Evolutionary conservation across 345 rosid genomes (phyloP), one percentile per base, ranked within the genome.

Genomic region (Aethionema arabicum): DNA sequence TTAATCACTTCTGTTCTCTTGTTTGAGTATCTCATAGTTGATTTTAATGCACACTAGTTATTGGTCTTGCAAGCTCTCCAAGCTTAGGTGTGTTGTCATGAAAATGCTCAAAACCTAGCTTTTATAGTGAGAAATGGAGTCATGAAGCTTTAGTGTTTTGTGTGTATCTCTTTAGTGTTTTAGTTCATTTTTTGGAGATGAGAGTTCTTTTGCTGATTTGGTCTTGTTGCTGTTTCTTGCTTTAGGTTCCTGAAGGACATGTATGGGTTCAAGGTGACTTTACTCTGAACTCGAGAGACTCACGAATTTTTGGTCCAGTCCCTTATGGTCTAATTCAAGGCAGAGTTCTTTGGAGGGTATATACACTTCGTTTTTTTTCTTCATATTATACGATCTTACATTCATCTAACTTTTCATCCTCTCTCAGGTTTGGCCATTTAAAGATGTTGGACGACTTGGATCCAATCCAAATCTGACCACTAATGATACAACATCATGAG

Each of bases 181-280:
- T 8, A 35, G 2, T 5, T 8, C 6, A 35, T 35, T 35, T 27
- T 55, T 15, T 13, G 33, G 14, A 49, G 29, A 36, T 27, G 46
- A 13, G 44, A 15, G 16, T 44, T 50, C 42, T 52, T 12, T n/a
- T 49, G 52, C 30, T 8, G 29, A 13, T 10, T 31, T 59, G 21
- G 32, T 46, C 11, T 46, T 21, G 29, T 29, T 31, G n/a, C 63
- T 7, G 13, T 63, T 27, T 62, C 12, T 15, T 50, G 56, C 37
- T 71, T 56, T 49, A 88, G 98, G 89, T 87, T 64, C 96, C 96
- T 2, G 69, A 59, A 74, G 96, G 96, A 49, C 88, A 81, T 66
- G 61, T 87, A 32, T 86, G 91, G 82, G 67, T 85, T 5, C 77
- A 81, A 63, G 98, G 98, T 47, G 98, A 87, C 75, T 70, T 84